phyloP scores from a whole-genome alignment of 306 rosid species.

The Medicago lupulina region DNA sequence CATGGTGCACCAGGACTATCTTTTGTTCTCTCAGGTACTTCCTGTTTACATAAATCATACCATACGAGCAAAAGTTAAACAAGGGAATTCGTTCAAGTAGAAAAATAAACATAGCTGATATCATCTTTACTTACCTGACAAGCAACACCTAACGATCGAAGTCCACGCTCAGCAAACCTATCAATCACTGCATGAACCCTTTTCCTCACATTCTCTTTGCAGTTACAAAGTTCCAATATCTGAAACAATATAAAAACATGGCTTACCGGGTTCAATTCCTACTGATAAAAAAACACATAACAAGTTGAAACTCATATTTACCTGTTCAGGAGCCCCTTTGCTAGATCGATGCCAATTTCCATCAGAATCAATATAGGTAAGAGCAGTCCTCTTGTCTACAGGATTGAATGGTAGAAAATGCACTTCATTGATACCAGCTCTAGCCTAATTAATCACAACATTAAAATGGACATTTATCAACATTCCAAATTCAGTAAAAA shows the following conservation, averaged over 20 bases:
- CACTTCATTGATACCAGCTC: conserved; percentile 82
- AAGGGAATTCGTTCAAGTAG: too few relatives aligned
- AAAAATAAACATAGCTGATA: too few relatives aligned
- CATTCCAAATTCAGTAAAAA: neutral
- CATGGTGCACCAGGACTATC: conserved; percentile 76
- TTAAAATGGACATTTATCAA: too few relatives aligned
- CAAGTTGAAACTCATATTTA: conserved; percentile 36
- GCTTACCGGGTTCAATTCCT: neutral
- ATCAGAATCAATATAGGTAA: conserved; percentile 82
- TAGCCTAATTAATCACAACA: conserved; percentile 58
- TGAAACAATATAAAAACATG: conserved; percentile 36
- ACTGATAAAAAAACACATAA: neutral
- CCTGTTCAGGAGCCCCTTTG: conserved; percentile 99
- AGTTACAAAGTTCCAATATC: conserved; percentile 81
- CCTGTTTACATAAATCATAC: conserved; percentile 43
- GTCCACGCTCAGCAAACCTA: conserved; percentile 96
- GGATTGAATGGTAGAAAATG: conserved; percentile 96
- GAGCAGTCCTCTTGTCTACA: conserved; percentile 96
- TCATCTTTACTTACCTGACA: too few relatives aligned
- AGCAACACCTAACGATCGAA: conserved; percentile 86
- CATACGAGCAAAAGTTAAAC: too few relatives aligned
- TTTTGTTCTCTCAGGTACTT: conserved; percentile 79
- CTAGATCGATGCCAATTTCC: conserved; percentile 91
- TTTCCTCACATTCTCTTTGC: conserved; percentile 74
- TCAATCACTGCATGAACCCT: conserved; percentile 74